Evolutionary conservation across 176 grass and related monocot species (phyloP).

Genomic region (Zea luxurians): DNA sequence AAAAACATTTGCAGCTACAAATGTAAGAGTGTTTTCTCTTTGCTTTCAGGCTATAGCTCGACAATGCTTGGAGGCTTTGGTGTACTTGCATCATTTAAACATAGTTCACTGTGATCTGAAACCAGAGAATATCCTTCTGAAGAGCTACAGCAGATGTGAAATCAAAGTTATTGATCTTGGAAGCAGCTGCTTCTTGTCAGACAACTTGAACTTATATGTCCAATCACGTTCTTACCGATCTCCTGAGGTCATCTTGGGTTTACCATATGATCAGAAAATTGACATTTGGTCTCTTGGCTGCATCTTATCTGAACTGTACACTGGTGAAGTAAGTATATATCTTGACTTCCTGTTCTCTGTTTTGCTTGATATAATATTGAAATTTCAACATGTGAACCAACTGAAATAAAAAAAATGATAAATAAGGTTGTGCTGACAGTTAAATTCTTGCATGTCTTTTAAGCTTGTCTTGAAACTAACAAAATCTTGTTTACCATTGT

Average conservation of each 20-base stretch:
- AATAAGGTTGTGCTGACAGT: neutral
- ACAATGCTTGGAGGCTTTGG: slow-evolving; percentile 90
- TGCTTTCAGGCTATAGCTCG: slow-evolving; percentile 79
- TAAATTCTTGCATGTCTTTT: slow-evolving; percentile 7
- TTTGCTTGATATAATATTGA: slow-evolving; percentile 29
- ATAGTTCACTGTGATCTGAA: slow-evolving; percentile 98
- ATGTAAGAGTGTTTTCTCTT: slow-evolving; percentile 1
- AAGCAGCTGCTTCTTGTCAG: slow-evolving; percentile 93
- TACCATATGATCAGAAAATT: slow-evolving; percentile 89
- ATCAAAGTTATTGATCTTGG: slow-evolving; percentile 98
- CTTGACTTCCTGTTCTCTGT: slow-evolving; percentile 15
- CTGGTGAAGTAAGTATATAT: slow-evolving; percentile 70
- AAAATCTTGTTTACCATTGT: neutral
- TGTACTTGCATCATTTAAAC: slow-evolving; percentile 79
- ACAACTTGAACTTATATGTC: slow-evolving; percentile 83
- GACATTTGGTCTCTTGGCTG: slow-evolving; percentile 99
- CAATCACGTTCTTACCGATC: slow-evolving; percentile 97
- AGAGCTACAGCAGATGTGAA: slow-evolving; percentile 98
- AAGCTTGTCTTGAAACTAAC: slow-evolving; percentile 1
- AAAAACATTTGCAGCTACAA: neutral
- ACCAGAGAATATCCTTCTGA: slow-evolving; percentile 97
- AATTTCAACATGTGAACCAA: neutral
- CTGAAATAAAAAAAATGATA: neutral
- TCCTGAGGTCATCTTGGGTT: slow-evolving; percentile 92
- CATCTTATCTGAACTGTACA: slow-evolving; percentile 88